A percentile compares a stretch with the other conserved stretches of the same genome.
These are phyloP conservation scores for Mortierella sp. DNA, from an alignment of 371 early-diverging fungal genomes.

Conservation along the genomic window DNA sequence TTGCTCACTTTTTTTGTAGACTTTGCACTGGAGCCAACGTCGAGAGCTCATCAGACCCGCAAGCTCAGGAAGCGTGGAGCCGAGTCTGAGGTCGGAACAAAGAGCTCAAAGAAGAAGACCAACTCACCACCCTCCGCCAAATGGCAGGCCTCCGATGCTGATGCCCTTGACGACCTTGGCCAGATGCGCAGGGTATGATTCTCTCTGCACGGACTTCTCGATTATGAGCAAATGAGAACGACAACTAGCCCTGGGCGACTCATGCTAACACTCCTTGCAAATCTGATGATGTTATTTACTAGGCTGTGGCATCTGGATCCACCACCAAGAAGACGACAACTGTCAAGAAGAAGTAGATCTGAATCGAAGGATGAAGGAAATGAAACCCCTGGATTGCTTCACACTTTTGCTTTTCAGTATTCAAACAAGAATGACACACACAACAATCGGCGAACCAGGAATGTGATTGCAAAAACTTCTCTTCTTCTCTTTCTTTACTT, in stretches of 20 bases:
- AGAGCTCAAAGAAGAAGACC: conserved; percentile 47
- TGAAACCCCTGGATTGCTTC: neutral
- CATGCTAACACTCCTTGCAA: neutral
- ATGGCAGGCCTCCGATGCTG: conserved; percentile 49
- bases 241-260: no score
- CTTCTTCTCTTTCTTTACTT: neutral
- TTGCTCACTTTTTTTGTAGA: conserved; percentile 34
- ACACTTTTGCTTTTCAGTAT: neutral
- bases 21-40: conserved; percentile 55
- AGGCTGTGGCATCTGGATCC: neutral
- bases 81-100: conserved; percentile 43
- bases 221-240: no score
- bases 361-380: no score
- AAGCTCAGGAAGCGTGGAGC: conserved; percentile 47
- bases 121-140: conserved; percentile 35
- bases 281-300: neutral
- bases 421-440: neutral
- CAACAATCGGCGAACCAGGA: no score
- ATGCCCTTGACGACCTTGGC: conserved; percentile 48
- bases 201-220: neutral
- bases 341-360: conserved; percentile 4
- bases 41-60: conserved; percentile 47
- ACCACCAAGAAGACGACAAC: conserved; percentile 5
- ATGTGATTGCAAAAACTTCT: neutral
- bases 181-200: conserved; percentile 46